Percentiles rank a stretch among this genome's conserved stretches.
Conservation (phyloP, 1,139 yeast species). For the Candida labiduridarum region DNA sequence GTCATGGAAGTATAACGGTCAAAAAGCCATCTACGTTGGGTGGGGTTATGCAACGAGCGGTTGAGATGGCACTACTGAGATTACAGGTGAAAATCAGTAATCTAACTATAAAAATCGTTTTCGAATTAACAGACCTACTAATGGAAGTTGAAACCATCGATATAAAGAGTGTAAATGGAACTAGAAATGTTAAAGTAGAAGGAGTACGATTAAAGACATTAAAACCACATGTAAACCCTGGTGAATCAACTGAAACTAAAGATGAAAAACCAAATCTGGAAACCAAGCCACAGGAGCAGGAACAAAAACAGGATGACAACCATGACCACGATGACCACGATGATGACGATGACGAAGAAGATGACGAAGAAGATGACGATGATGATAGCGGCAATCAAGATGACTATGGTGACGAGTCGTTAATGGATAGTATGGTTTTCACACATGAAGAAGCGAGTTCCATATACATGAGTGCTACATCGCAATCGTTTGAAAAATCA, state of each 20-base stretch:
- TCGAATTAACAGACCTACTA: slow-evolving; percentile 51
- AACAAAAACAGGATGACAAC: slow-evolving; percentile 11
- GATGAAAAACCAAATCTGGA: slow-evolving; percentile 17
- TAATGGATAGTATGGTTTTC: slow-evolving; percentile 65
- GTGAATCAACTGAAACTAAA: slow-evolving; percentile 20
- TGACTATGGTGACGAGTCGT: slow-evolving; percentile 41
- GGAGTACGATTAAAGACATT: slow-evolving; percentile 42
- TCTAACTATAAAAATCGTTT: slow-evolving; percentile 49
- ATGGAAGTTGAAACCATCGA: slow-evolving; percentile 42
- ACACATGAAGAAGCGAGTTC: slow-evolving; percentile 73
- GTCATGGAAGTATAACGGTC: slow-evolving; percentile 12
- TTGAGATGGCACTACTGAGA: slow-evolving; percentile 70
- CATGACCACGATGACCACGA: too few relatives aligned
- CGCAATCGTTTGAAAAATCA: slow-evolving; percentile 37
- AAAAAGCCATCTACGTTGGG: slow-evolving; percentile 44
- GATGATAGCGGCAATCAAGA: slow-evolving; percentile 26
- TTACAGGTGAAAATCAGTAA: slow-evolving; percentile 50
- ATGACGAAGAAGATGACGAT: slow-evolving; percentile 19
- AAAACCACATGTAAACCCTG: slow-evolving; percentile 41
- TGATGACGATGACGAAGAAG: slow-evolving; percentile 16
- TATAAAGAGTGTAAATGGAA: slow-evolving; percentile 50
- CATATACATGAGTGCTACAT: slow-evolving; percentile 82
- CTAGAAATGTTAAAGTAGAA: slow-evolving; percentile 40
- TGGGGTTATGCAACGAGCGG: slow-evolving; percentile 62
- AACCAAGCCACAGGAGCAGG: slow-evolving; percentile 24